A percentile compares a stretch with the other conserved stretches of the same genome.
phyloP scores from a whole-genome alignment of 306 rosid species.

The Arachis stenosperma region DNA sequence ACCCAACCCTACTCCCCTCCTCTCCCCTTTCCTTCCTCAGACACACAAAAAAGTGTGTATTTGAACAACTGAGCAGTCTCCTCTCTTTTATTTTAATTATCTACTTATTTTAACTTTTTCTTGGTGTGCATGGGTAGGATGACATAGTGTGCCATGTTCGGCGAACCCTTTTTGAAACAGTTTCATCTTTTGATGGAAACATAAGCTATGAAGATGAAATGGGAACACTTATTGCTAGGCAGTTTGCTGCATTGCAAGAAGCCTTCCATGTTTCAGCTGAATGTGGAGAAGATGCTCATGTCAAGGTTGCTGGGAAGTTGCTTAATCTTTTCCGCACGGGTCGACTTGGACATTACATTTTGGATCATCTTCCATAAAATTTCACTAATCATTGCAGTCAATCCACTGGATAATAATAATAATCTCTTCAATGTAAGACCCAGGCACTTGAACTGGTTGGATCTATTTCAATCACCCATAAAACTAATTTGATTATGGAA shows the following conservation, averaged over 20 bases:
- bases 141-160: slow-evolving; percentile 61
- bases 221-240: slow-evolving; percentile 51
- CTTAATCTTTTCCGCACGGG: slow-evolving; percentile 83
- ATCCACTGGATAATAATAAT: too few relatives aligned
- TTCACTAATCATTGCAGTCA: not conserved
- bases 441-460: too few relatives aligned
- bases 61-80: too few relatives aligned
- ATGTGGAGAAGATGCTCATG: slow-evolving; percentile 43
- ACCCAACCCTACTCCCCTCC: too few relatives aligned
- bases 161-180: slow-evolving; percentile 54
- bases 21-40: too few relatives aligned
- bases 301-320: slow-evolving; percentile 63
- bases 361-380: slow-evolving; percentile 56
- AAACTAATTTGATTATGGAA: too few relatives aligned
- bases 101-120: not conserved
- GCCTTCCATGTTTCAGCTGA: slow-evolving; percentile 57
- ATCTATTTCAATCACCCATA: too few relatives aligned
- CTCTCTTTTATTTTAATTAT: too few relatives aligned
- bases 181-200: slow-evolving; percentile 59
- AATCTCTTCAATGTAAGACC: too few relatives aligned
- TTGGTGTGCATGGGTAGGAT: slow-evolving; percentile 53
- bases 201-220: slow-evolving; percentile 49
- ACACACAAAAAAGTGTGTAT: too few relatives aligned
- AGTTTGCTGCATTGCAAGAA: slow-evolving; percentile 54
- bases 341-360: slow-evolving; percentile 72